Percentiles rank a stretch among this genome's conserved stretches.
phyloP scores from a whole-genome alignment of 345 rosid species.

The Gossypium ekmanianum region DNA sequence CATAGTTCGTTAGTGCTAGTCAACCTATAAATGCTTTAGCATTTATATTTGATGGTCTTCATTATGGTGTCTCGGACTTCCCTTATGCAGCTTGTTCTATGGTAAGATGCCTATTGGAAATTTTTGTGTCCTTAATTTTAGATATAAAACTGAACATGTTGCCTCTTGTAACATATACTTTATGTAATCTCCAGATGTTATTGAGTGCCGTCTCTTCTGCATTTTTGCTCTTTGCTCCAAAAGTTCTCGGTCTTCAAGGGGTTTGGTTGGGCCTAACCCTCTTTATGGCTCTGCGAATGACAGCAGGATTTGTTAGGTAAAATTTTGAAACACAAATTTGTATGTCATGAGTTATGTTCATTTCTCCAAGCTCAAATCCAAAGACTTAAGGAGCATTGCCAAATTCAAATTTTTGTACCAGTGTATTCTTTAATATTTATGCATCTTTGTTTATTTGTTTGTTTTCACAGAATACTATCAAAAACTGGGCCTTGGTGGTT shows the following conservation, averaged over 20 bases:
- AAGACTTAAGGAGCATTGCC: not conserved
- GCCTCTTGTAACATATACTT: slow-evolving; percentile 4
- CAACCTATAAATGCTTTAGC: slow-evolving; percentile 93
- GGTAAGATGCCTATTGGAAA: slow-evolving; percentile 35
- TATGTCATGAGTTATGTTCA: not conserved
- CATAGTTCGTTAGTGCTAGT: slow-evolving; percentile 78
- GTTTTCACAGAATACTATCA: slow-evolving; percentile 47
- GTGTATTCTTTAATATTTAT: not conserved
- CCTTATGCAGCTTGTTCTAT: slow-evolving; percentile 80
- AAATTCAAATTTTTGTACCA: not conserved
- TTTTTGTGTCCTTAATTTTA: not conserved
- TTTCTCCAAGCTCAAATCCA: not conserved
- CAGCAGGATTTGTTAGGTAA: slow-evolving; percentile 79
- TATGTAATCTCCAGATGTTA: slow-evolving; percentile 49
- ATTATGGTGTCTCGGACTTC: slow-evolving; percentile 91
- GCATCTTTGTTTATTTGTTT: slow-evolving; percentile 9
- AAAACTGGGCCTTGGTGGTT: slow-evolving; percentile 96
- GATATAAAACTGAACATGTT: not conserved
- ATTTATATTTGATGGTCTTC: slow-evolving; percentile 89
- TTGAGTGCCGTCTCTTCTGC: slow-evolving; percentile 64
- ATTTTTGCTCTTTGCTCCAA: slow-evolving; percentile 59
- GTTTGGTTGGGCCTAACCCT: slow-evolving; percentile 91
- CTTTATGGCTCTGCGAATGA: slow-evolving; percentile 76
- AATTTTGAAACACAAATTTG: not conserved
- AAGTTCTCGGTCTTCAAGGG: slow-evolving; percentile 61